Evolutionary conservation across 768 basidiomycete species (phyloP).

Genomic region (Amanita subjunquillea): DNA sequence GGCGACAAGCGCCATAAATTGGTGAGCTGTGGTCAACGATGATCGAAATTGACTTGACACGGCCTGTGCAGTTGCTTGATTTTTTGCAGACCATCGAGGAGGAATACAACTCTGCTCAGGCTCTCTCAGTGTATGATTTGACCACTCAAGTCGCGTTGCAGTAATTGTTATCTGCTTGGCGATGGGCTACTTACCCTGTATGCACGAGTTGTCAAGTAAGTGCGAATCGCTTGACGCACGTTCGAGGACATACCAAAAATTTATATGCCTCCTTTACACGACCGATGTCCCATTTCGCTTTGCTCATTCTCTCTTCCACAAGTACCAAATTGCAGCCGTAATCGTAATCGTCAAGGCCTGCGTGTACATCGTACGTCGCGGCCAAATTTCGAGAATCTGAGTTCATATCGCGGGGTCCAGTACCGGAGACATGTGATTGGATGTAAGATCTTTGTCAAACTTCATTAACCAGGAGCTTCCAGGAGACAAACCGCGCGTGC

Average conservation of each 20-base stretch:
- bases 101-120: slow-evolving; percentile 25
- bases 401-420: not conserved
- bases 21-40: slow-evolving; percentile 24
- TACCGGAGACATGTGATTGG: not conserved
- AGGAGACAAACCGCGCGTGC: not conserved
- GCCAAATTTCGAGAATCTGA: not conserved
- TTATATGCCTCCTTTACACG: not conserved
- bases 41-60: not conserved
- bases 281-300: not conserved
- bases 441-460: not conserved
- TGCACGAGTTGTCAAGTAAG: not conserved
- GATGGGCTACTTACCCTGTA: not conserved
- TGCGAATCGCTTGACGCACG: not conserved
- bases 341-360: not conserved
- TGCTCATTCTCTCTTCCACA: not conserved
- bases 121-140: not conserved
- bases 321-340: not conserved
- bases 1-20: slow-evolving; percentile 65
- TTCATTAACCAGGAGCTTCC: not conserved
- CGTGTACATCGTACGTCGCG: too few species aligned
- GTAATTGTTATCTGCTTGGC: not conserved
- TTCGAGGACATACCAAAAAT: not conserved
- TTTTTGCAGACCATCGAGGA: slow-evolving; percentile 52
- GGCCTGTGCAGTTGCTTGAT: slow-evolving; percentile 40
- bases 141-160: not conserved